Evolutionary conservation across 495 filamentous ascomycete genomes (phyloP), one percentile per base, ranked within the genome.

Genomic region (Xylaria telfairii): DNA sequence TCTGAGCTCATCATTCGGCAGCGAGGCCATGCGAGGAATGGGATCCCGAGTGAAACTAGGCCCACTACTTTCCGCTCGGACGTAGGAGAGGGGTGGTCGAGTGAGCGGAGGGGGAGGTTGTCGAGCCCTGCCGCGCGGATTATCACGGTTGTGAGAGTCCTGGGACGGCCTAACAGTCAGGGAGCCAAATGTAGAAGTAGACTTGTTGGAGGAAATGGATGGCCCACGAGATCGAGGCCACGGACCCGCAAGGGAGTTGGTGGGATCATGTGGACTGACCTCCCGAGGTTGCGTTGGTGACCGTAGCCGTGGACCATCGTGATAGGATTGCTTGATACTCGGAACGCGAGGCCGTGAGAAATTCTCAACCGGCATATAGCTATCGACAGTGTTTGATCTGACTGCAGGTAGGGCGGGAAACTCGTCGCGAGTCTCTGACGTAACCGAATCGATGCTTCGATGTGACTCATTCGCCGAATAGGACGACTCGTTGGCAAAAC

Each of bases 1-100:
- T 21, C 93, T 87, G 12, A 90, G 81, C 63, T 89, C 88, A 42
- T 91, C 88, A 47, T 76, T 73, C 67, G 70, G 86, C 79, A 79
- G 71, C 10, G 76, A 77, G 17, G 77, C 73, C 66, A 85, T 76
- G 73, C 84, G 81, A 42, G 78, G 74, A 21, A 82, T 75, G 1
- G 76, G 74, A n/a, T 87, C 85, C 15, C 83, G 80, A 34, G 73
- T 59, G 19, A 76, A 77, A 19, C 69, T 42, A 4, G 74, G 74
- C 0, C 66, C 72, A 0, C 70, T 72, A 42, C 78, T 78, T 62
- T 81, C 79, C 46, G 74, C 72, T 34, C 79, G 77, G 21, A 46
- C 70, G 28, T 78, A 76, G 13, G 74, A 72, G 8, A 75, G 26
- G 0, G 78, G 77, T 37, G 67, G 71, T 67, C 81, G 70, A 61